Base-by-base conservation (phyloP, 108 stramenopile genomes). In the Nitzschia sp. region DNA sequence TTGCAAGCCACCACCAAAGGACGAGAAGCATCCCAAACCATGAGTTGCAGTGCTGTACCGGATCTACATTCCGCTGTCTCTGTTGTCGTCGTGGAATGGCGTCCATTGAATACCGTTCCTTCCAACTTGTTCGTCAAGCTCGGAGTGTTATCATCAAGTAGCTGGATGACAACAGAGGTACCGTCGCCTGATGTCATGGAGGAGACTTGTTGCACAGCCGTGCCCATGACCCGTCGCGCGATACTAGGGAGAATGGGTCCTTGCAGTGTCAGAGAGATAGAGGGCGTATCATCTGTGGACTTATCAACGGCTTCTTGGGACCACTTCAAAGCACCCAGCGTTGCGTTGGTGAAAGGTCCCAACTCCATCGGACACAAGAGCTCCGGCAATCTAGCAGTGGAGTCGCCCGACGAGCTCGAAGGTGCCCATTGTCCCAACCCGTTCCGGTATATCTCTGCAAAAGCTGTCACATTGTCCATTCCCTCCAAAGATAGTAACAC, bases 401-500 rank as follows among this genome's bases (percentile, higher is more conserved):
- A 20, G 38, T 54, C 51, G 17, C 51, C 56, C 15, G 38, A 9
- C 10, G 51, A 41, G 2, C 50, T 10, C 50, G 20, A 11, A 22
- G 7, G 5, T 57, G 39, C 43, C 20, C 15, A 10, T 12, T 62
- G 37, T 25, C 88, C 89, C 48, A 56, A 61, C 25, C 72, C 70
- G 63, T 86, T 90, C 52, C 77, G 51, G 43, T 78, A 82, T n/a
- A 86, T 58, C 56, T 90, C 84, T 53, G 70, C 84, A 20, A 87
- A 78, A n/a, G 66, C 46, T 21, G 67, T 61, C 54, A 86, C 87
- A 59, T 86, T 79, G 34, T 85, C 85, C 24, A 70, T 71, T 24
- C 89, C 89, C 10, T 48, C 60, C 51, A 86, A 56, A 42, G 62
- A 72, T 41, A 85, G 25, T 64, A 19, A 57, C 10, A 62, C 0